phyloP scores from a whole-genome alignment of 1,284 basidiomycete genomes.

The Moesziomyces aphidis region DNA sequence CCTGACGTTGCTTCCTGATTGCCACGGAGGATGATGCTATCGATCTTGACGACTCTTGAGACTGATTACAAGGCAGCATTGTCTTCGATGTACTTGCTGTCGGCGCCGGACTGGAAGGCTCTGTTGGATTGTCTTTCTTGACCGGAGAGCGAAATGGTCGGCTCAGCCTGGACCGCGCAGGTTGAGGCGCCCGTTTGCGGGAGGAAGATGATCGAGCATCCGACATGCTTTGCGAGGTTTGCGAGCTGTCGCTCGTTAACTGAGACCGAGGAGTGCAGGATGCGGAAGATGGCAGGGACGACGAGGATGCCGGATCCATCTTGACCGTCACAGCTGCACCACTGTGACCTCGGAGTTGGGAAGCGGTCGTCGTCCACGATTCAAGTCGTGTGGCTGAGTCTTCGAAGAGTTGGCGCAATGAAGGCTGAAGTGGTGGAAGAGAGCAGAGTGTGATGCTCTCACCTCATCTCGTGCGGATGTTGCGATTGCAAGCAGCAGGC shows the following conservation, averaged over 20 bases:
- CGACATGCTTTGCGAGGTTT: conserved; percentile 3
- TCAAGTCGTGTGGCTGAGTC: too few relatives aligned
- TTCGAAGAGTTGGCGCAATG: too few relatives aligned
- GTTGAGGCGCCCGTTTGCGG: not conserved
- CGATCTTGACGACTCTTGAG: not conserved
- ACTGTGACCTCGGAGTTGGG: not conserved
- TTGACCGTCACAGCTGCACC: not conserved
- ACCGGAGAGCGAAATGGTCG: conserved; percentile 28
- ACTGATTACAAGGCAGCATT: not conserved
- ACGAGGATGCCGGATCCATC: conserved; percentile 13
- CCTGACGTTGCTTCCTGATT: conserved; percentile 27
- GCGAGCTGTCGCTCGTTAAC: conserved; percentile 12
- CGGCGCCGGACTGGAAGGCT: conserved; percentile 3
- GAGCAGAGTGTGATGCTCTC: too few relatives aligned
- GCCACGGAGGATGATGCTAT: not conserved
- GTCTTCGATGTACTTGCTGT: not conserved
- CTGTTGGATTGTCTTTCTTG: conserved; percentile 9
- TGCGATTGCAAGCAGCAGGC: too few relatives aligned
- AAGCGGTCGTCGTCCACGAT: too few relatives aligned
- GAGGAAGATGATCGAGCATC: not conserved
- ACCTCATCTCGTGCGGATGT: too few relatives aligned
- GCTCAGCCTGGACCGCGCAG: conserved; percentile 6
- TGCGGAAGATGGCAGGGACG: conserved; percentile 13
- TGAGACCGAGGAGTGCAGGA: conserved; percentile 2
- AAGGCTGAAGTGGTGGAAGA: too few relatives aligned